phyloP scores from a whole-genome alignment of 331 rosid species.

The Malus hybrid region DNA sequence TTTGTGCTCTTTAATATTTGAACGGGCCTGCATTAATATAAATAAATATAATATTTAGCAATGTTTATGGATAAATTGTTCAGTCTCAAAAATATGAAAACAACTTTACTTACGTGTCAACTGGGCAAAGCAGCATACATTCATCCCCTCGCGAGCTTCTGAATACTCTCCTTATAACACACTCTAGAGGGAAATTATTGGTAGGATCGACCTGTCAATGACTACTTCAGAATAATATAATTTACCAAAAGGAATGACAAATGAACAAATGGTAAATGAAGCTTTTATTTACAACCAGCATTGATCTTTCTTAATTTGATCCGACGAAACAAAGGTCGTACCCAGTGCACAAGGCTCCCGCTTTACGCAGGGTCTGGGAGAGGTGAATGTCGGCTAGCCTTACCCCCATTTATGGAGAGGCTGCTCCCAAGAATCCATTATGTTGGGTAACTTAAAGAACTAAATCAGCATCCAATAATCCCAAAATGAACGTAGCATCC shows the following conservation, averaged over 20 bases:
- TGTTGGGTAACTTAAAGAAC: background rate
- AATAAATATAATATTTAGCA: background rate
- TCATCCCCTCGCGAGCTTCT: slow-evolving; percentile 68
- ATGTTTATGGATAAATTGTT: background rate
- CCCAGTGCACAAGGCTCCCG: too few species aligned
- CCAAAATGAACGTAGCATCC: background rate
- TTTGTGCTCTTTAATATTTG: slow-evolving; percentile 74
- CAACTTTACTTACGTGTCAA: slow-evolving; percentile 63
- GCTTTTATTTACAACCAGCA: background rate
- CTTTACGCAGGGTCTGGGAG: too few species aligned
- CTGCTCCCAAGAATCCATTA: background rate
- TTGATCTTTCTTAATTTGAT: background rate
- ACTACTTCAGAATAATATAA: slow-evolving; percentile 7
- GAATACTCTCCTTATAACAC: slow-evolving; percentile 78
- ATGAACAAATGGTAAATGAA: background rate
- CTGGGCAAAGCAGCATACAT: slow-evolving; percentile 84
- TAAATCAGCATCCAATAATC: background rate
- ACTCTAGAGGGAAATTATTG: slow-evolving; percentile 64
- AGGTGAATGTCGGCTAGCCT: too few species aligned
- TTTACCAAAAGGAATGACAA: slow-evolving; percentile 4
- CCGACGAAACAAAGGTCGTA: background rate
- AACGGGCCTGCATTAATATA: slow-evolving; percentile 58
- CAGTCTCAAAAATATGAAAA: background rate
- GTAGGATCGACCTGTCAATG: slow-evolving; percentile 68
- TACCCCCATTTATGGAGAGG: too few species aligned